Evolutionary conservation across 192 early-diverging fungal species (phyloP), one percentile per base, ranked within the genome.

Genomic region (Coemansia sp.): DNA sequence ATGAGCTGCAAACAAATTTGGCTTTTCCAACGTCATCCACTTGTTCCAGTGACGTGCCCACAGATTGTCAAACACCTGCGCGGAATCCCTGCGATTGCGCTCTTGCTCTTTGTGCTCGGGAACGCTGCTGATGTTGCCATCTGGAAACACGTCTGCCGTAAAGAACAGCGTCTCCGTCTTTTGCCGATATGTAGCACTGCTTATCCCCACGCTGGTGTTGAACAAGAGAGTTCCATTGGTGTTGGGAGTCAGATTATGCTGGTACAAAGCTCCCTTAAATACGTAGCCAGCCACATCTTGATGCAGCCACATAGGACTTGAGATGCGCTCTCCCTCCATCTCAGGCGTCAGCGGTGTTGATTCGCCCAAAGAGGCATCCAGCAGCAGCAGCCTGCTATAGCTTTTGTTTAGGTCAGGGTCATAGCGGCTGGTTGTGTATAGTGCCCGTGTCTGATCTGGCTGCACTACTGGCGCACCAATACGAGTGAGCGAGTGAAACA

Each of bases 1-100:
- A 12, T 63, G 60, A 14, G 78, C 68, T 0, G 72, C 53, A 69
- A 88, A 86, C 38, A 87, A 63, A 16, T 80, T 81, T 45, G 83
- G 71, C 52, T 82, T 84, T 65, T 84, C 77, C 23, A 76, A 62
- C 15, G 76, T 64, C 40, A 78, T 69, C 63, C 81, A 87, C 14
- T 70, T 63, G 65, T 92, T 84, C 90, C 90, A 92, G 61, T 90
- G 88, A 21, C 90, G 80, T 15, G 88, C 83, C 83, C 86, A 87
- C 42, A 92, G 69, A 12, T 83, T 62, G 53, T 88, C 84, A 62
- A 71, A 88, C 10, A 75, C 83, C 17, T 79, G 36, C 15, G 79
- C 87, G 5, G 85, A 80, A 46, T 87, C 82, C 18, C 61, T 69
- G n/a, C 69, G 50, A 14, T 31, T 53, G 20, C 60, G 62, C 12